Percentiles rank a stretch among this genome's conserved stretches.
Conservation (phyloP, 768 basidiomycete genomes). For the Naganishia kalamii region DNA sequence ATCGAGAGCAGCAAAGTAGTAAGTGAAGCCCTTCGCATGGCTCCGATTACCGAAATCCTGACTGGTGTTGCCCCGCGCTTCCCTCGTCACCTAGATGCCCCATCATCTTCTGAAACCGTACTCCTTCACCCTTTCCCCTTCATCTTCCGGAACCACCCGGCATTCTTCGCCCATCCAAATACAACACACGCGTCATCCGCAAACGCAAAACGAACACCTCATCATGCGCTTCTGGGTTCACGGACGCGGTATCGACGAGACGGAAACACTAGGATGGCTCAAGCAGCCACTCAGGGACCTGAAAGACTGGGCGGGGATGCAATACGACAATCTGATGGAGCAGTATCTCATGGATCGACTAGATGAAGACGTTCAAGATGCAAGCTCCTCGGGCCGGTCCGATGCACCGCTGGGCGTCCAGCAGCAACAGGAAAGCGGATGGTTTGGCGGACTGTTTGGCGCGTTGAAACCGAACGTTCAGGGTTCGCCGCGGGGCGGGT, state of each 20-base stretch:
- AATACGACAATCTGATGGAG: slow-evolving; percentile 13
- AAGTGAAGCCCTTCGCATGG: slow-evolving; percentile 14
- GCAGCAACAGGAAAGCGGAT: slow-evolving; percentile 10
- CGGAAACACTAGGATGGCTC: slow-evolving; percentile 31
- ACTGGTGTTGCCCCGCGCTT: neutral
- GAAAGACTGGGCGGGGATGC: slow-evolving; percentile 23
- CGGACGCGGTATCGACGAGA: slow-evolving; percentile 40
- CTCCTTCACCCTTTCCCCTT: slow-evolving; percentile 44
- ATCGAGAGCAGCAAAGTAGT: slow-evolving; percentile 42
- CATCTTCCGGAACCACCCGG: slow-evolving; percentile 35
- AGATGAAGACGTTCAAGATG: neutral
- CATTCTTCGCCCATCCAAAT: slow-evolving; percentile 38
- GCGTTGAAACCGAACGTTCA: slow-evolving; percentile 22
- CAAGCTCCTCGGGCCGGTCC: neutral
- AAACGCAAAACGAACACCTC: slow-evolving; percentile 41
- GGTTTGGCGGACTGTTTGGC: slow-evolving; percentile 28
- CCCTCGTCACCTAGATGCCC: slow-evolving; percentile 32
- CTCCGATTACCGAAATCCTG: neutral
- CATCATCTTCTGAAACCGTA: slow-evolving; percentile 43
- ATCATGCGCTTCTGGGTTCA: slow-evolving; percentile 46
- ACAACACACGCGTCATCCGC: slow-evolving; percentile 36
- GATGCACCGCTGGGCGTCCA: neutral
- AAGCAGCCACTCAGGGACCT: slow-evolving; percentile 22
- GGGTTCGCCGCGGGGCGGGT: neutral
- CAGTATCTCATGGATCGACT: slow-evolving; percentile 5